Conservation (phyloP, 192 early-diverging fungal genomes). For the Coemansia sp. region DNA sequence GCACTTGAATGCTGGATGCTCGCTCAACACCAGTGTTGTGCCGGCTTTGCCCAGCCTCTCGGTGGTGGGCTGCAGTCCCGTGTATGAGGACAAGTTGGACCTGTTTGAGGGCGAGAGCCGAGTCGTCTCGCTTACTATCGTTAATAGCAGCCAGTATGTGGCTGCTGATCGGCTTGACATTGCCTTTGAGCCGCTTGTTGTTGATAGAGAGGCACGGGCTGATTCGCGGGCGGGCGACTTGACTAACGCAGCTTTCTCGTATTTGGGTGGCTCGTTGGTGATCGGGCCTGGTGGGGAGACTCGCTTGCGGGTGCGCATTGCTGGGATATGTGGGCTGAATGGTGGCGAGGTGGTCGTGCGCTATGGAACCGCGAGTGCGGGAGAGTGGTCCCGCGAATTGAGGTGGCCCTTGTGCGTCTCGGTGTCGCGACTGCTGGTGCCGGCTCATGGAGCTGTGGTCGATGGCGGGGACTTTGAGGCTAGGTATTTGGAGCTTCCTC, state of each 20-base stretch:
- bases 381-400: constrained; percentile 34
- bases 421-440: constrained; percentile 22
- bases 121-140: constrained; percentile 21
- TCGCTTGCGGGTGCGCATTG: constrained; percentile 20
- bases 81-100: constrained; percentile 28
- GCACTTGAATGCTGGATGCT: constrained; percentile 17
- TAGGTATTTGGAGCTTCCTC: constrained; percentile 31
- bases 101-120: constrained; percentile 45
- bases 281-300: constrained; percentile 1
- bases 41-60: constrained; percentile 27
- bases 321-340: constrained; percentile 22
- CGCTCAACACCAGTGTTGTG: constrained; percentile 19
- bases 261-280: background rate
- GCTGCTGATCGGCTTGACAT: constrained; percentile 20
- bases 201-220: constrained; percentile 5
- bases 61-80: constrained; percentile 16
- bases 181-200: constrained; percentile 30
- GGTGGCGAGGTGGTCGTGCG: constrained; percentile 35
- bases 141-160: constrained; percentile 18
- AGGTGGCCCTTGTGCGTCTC: constrained; percentile 38
- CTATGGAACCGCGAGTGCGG: constrained; percentile 11
- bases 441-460: background rate
- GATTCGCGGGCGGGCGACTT: constrained; percentile 25
- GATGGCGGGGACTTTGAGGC: background rate
- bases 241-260: constrained; percentile 28